Base-by-base conservation (phyloP, 306 rosid genomes). In the Hippophae tibetana region DNA sequence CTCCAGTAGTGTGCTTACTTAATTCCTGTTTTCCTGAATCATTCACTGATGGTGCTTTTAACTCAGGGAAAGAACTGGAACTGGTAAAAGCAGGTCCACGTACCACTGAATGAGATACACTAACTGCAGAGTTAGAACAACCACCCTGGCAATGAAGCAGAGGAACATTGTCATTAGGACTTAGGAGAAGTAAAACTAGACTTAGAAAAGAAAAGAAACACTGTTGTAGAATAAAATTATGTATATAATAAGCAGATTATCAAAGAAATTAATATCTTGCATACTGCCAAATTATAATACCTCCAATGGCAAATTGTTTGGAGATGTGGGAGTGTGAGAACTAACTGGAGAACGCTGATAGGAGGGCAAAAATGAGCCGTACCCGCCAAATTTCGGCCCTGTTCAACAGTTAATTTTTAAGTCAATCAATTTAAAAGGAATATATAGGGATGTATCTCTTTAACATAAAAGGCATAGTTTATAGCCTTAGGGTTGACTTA, bases 321-420 rank as follows among this genome's bases (percentile, higher is more conserved):
- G 96, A 74, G 99, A 92, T 77, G 73, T 72, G 11, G 80, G 61
- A 8, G 68, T 56, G 71, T 70, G 96, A 68, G 86, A 71, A 56
- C 79, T 76, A 68, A 61, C 77, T 6, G 97, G 97, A 72, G 99
- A 93, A 52, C 95, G 94, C 61, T 80, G 99, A 80, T 88, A 23
- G 61, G 82, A 11, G 31, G 95, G 90, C 72, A 93, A 77, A 84
- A 93, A 93, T 3, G 99, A 93, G 51, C 99, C 99, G 68, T 93
- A 93, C 54, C 94, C 99, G 68, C 99, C 99, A 75, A 66, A 93
- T 77, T 80, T 89, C 49, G 95, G 79, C 45, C 99, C 99, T 93
- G 72, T 62, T 61, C 68, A 72, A 76, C 62, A 8, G 54, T 65
- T 14, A 58, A 69, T 56, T 47, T 48, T 72, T 60, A 62, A 26